Evolutionary conservation across 2,329 filamentous ascomycete species (phyloP).

Genomic region (Aplosporella prunicola): DNA sequence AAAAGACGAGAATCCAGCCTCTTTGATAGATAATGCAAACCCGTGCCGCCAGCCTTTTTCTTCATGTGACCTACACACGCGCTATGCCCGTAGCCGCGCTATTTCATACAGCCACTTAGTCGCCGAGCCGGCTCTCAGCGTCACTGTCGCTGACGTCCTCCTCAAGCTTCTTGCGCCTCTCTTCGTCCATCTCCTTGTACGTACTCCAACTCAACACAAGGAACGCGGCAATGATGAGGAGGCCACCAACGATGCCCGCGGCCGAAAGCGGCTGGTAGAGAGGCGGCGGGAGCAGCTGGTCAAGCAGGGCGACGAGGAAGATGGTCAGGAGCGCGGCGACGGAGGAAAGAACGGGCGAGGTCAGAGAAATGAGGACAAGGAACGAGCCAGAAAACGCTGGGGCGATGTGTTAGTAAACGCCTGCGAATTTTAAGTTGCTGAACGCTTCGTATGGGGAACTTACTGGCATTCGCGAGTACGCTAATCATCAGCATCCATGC

Average conservation of each 20-base stretch:
- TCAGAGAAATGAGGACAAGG: constrained; percentile 84
- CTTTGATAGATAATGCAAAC: no score
- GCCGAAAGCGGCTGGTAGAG: constrained; percentile 62
- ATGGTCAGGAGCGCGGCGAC: constrained; percentile 93
- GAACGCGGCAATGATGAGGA: constrained; percentile 83
- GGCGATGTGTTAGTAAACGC: not conserved
- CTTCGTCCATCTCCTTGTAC: constrained; percentile 85
- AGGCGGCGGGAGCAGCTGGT: constrained; percentile 66
- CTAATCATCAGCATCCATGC: constrained; percentile 72
- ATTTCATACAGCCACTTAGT: constrained; percentile 1
- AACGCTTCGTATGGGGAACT: constrained; percentile 24
- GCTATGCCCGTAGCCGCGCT: no score
- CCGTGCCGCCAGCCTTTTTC: no score
- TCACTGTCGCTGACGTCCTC: constrained; percentile 34
- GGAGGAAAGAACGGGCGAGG: constrained; percentile 81
- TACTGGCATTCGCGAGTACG: constrained; percentile 74
- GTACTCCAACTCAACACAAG: constrained; percentile 82
- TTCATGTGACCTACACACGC: no score
- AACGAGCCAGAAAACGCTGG: constrained; percentile 80
- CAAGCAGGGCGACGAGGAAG: constrained; percentile 86
- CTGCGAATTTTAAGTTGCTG: not conserved
- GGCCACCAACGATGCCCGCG: constrained; percentile 71
- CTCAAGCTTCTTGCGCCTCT: constrained; percentile 51
- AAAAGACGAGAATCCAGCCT: no score
- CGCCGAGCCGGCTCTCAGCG: constrained; percentile 21